Base-by-base conservation (phyloP, 2,329 filamentous ascomycete genomes). In the Colletotrichum australisinense region DNA sequence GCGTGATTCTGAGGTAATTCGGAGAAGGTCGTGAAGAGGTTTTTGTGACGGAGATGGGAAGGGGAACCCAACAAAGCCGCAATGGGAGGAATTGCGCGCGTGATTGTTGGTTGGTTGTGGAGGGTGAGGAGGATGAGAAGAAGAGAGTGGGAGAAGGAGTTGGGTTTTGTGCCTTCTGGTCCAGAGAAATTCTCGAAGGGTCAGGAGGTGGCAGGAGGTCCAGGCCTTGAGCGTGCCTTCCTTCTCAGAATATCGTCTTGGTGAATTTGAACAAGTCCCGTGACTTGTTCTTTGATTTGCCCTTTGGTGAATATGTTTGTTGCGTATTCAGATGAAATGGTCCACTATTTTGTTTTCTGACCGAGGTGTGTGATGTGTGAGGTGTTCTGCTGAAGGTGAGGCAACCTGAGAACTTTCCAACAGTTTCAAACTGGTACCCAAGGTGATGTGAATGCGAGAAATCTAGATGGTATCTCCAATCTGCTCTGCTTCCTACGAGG, bases 141-240 rank as follows among this genome's bases (percentile, higher is more conserved):
- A 28, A 19, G 53, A 14, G 24, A 8, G 24, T 55, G 24, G 24
- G 26, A 56, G 63, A 42, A 49, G 22, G 53, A 11, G 30, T 38
- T 56, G 46, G 8, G 12, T 56, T 56, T 55, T 16, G 35, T 63
- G 52, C 53, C 55, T 59, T 59, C 55, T 70, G 26, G 26, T 38
- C 7, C 6, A 26, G 14, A 49, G 46, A 57, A 60, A 42, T 55
- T 52, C 49, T 49, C 24, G 4, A 57, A 42, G n/a, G n/a, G 12
- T 28, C 30, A n/a, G 26, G n/a, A 57, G 59, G 49, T 49, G 26
- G 35, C 52, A 64, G 57, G 30, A 28, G 57, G 14, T 68, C 42
- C 32, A 55, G 46, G 56, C 46, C 52, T 38, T 58, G 67, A 64
- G 70, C 30, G 66, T 69, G 58, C 70, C 66, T 72, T 72, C 59